Evolutionary conservation across 2,329 filamentous ascomycete genomes (phyloP), one percentile per base, ranked within the genome.

Genomic region (Neofusicoccum kwambonambiense): DNA sequence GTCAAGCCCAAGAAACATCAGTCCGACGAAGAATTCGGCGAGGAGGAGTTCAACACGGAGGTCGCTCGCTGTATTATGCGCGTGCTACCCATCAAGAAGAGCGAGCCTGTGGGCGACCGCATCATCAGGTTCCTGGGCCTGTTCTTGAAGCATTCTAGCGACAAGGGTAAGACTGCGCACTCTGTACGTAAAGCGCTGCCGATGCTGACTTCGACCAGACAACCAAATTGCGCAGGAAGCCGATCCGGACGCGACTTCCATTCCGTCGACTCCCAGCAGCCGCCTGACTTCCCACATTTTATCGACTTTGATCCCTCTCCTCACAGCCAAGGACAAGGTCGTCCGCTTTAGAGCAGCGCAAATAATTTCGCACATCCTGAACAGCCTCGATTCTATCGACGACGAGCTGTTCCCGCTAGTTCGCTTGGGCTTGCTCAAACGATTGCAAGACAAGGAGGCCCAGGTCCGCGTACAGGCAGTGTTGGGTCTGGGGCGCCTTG

Each of bases 381-480:
- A 97, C 79, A 95, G 90, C 12, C 84, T 99, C 31, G 92, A 96
- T 67, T 89, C 92, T 1, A 92, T 98, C 70, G 95, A 98, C 72
- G 93, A 97, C 74, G 92, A 95, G 56, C 80, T 97, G 11, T 99
- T 96, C 75, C 88, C 93, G 70, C 86, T 92, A 66, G 83, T 98
- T 66, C 87, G 92, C 61, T 85, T 91, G 62, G 90, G 90, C 0
- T 81, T 99, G 42, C 80, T 96, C 50, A 96, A 91, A 78, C 86
- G 95, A 39, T 89, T 98, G 58, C 88, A 92, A 69, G 95, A 99
- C 79, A 98, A 97, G 78, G 95, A 99, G 75, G 87, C 93, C 6
- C 91, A 93, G 75, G 92, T 99, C 8, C 88, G 95, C 66, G 89
- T 95, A 5, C 95, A 99, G 76, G 95, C 95, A 6, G 92, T 97